Evolutionary conservation across 768 basidiomycete genomes (phyloP).

Genomic region (Phanerochaete sordida): DNA sequence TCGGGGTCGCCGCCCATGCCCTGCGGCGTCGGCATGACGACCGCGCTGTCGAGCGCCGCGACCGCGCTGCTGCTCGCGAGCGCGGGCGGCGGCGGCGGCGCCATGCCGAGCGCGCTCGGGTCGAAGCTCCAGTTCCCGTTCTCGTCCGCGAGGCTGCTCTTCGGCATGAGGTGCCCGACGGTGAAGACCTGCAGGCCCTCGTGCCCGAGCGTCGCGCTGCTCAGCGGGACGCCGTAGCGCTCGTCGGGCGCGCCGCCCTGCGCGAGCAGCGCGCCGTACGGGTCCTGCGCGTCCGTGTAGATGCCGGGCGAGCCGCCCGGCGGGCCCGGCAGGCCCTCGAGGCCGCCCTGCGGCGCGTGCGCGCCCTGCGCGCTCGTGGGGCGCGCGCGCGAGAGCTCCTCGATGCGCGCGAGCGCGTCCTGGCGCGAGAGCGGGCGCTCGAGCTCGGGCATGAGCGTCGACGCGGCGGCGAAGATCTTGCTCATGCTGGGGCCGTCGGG

Average conservation of each 20-base stretch:
- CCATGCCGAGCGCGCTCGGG: slow-evolving; percentile 26
- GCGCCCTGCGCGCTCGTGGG: slow-evolving; percentile 17
- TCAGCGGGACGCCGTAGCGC: slow-evolving; percentile 19
- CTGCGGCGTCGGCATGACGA: slow-evolving; percentile 27
- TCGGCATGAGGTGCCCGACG: slow-evolving; percentile 70
- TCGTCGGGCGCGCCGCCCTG: slow-evolving; percentile 14
- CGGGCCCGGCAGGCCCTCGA: slow-evolving; percentile 1
- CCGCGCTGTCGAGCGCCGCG: slow-evolving; percentile 9
- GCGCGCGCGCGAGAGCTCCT: slow-evolving; percentile 46
- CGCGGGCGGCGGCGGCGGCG: not conserved
- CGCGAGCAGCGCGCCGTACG: slow-evolving; percentile 12
- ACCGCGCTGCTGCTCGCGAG: not conserved
- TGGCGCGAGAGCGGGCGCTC: slow-evolving; percentile 32
- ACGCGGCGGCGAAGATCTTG: slow-evolving; percentile 26
- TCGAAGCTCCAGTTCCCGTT: slow-evolving; percentile 65
- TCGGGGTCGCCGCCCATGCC: slow-evolving; percentile 27
- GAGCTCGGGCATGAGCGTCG: slow-evolving; percentile 26
- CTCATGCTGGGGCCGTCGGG: slow-evolving; percentile 22
- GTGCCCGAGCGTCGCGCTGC: slow-evolving; percentile 31
- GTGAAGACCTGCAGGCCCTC: slow-evolving; percentile 80
- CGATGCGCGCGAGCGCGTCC: slow-evolving; percentile 50
- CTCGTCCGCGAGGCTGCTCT: slow-evolving; percentile 43
- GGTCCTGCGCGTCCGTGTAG: slow-evolving; percentile 15
- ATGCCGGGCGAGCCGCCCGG: slow-evolving; percentile 8
- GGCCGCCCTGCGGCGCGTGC: slow-evolving; percentile 10